Evolutionary conservation across 1,139 yeast species (phyloP).

Genomic region (Candida sojae): DNA sequence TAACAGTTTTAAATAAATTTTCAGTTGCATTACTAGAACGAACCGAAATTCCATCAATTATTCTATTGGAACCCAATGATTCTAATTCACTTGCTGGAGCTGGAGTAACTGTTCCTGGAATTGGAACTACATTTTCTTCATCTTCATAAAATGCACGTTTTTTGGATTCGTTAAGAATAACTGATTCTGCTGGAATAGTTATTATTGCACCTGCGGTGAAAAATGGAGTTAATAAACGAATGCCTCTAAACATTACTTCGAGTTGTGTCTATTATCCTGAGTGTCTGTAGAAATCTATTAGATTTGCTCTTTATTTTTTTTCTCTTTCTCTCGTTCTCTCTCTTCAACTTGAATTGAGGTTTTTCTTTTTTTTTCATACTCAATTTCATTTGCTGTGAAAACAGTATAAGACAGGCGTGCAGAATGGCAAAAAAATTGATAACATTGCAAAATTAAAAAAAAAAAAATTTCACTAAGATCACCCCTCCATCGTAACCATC

Average conservation of each 20-base stretch:
- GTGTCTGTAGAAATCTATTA: background rate
- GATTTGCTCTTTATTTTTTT: background rate
- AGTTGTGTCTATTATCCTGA: background rate
- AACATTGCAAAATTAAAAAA: conserved; percentile 1
- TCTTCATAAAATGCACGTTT: conserved; percentile 64
- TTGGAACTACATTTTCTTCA: conserved; percentile 50
- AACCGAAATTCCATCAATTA: conserved; percentile 60
- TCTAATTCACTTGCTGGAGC: conserved; percentile 50
- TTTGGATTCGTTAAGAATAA: conserved; percentile 24
- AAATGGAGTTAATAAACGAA: conserved; percentile 13
- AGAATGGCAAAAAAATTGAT: background rate
- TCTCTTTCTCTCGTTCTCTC: background rate
- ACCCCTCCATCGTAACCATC: background rate
- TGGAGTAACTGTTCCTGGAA: conserved; percentile 57
- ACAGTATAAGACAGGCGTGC: background rate
- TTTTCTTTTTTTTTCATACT: background rate
- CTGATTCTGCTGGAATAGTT: conserved; percentile 1
- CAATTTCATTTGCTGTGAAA: conserved; percentile 4
- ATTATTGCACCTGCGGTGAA: conserved; percentile 11
- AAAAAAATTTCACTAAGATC: background rate
- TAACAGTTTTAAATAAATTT: conserved; percentile 44
- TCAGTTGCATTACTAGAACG: conserved; percentile 55
- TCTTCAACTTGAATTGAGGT: background rate
- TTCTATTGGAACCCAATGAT: conserved; percentile 41
- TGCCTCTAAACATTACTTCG: conserved; percentile 11